Evolutionary conservation across 305 asterid species (phyloP), one percentile per base, ranked within the genome.

Genomic region (Stenogyne calaminthoides): DNA sequence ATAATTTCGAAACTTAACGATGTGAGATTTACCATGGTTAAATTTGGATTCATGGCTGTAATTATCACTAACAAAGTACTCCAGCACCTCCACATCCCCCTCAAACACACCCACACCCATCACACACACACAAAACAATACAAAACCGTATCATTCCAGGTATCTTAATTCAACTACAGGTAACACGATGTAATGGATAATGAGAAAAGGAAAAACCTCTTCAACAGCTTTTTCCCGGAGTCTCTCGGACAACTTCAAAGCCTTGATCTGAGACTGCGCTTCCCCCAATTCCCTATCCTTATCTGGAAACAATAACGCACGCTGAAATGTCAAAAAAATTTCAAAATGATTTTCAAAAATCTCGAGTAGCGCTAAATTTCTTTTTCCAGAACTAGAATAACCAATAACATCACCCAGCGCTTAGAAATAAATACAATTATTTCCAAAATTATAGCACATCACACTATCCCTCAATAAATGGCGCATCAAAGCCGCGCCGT

Each of bases 141-240:
- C 39, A 6, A 70, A 42, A 16, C 59, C 19, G 11, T n/a, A 22
- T 25, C 56, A 9, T 59, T 55, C 61, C 29, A 36, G 19, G 32
- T 69, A 57, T 34, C 36, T 59, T 64, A 7, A 66, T 34, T 19
- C 63, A 52, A 14, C 58, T 51, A 59, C 69, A 55, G 39, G 44
- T 25, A 36, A 54, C 58, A 47, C 20, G 29, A 56, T 14, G 67
- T 29, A 51, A 39, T 54, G 22, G 58, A 69, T 58, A 76, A 70
- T 36, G 44, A 67, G 58, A 74, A 69, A 36, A 1, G 51, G 64
- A 2, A 58, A 47, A 77, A 94, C 99, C 98, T 94, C 98, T 86
- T 92, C 99, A 58, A 95, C 99, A 61, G 99, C 99, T 77, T 92
- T 95, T 81, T 95, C 99, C 4, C 96, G 87, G 42, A 89, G 88